A percentile compares a stretch with the other conserved stretches of the same genome.
Evolutionary conservation across 163 green algal genomes (phyloP).

Genomic region (Scenedesmus sp.): DNA sequence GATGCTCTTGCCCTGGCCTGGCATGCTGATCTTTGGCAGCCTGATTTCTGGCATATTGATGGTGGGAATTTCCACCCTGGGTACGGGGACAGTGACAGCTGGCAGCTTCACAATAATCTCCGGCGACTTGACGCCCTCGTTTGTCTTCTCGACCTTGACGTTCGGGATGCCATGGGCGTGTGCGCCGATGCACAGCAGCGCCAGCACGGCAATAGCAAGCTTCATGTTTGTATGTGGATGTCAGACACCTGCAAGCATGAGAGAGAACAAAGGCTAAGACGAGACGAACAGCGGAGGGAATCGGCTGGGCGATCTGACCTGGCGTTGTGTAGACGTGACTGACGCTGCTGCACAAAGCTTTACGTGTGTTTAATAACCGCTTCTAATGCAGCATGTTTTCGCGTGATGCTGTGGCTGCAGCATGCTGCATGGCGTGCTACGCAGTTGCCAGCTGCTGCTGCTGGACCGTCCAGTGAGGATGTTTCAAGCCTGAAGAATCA

Average conservation of each 20-base stretch:
- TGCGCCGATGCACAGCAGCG: constrained; percentile 32
- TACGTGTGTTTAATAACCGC: no score
- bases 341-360: background rate
- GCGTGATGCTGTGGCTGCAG: background rate
- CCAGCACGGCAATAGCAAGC: constrained; percentile 38
- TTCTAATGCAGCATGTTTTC: background rate
- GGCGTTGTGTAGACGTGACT: background rate
- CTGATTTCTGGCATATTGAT: constrained; percentile 12
- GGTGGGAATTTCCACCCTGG: constrained; percentile 7
- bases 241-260: background rate
- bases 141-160: background rate
- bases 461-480: background rate
- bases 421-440: constrained; percentile 10
- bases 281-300: background rate
- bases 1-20: background rate
- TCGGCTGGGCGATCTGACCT: background rate
- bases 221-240: constrained; percentile 29
- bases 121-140: background rate
- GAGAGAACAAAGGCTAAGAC: background rate
- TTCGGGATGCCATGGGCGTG: background rate
- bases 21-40: background rate
- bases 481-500: background rate
- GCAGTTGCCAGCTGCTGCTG: constrained; percentile 7
- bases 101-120: constrained; percentile 11
- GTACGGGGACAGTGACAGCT: constrained; percentile 2